Evolutionary conservation across 768 basidiomycete genomes (phyloP).

Genomic region (Lactifluus piperatus): DNA sequence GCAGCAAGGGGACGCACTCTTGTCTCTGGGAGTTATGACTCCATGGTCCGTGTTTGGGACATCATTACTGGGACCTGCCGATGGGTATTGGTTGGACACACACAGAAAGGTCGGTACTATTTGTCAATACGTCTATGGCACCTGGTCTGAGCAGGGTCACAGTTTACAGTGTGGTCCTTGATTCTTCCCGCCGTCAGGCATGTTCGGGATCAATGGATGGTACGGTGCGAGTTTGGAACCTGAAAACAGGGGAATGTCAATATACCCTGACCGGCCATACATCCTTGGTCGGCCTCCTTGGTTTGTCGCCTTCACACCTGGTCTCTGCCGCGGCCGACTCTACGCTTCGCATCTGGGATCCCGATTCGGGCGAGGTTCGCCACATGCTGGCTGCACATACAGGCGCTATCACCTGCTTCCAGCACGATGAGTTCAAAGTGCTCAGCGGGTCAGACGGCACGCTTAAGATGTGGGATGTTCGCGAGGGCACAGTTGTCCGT

Average conservation of each 20-base stretch:
- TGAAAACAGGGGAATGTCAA: constrained; percentile 70
- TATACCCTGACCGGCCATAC: constrained; percentile 86
- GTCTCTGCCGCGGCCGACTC: constrained; percentile 97
- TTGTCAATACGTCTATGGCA: not conserved
- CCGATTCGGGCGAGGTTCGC: constrained; percentile 67
- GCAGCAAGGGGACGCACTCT: constrained; percentile 84
- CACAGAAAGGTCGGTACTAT: constrained; percentile 70
- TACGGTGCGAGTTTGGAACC: constrained; percentile 91
- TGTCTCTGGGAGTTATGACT: constrained; percentile 95
- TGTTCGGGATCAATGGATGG: constrained; percentile 99
- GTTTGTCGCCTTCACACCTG: constrained; percentile 79
- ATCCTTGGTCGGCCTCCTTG: constrained; percentile 89
- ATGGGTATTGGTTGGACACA: constrained; percentile 78
- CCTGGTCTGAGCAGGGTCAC: constrained; percentile 16
- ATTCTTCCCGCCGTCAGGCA: constrained; percentile 76
- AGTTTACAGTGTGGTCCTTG: constrained; percentile 96
- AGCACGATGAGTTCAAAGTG: constrained; percentile 97
- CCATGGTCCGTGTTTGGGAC: constrained; percentile 93
- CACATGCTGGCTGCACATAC: constrained; percentile 85
- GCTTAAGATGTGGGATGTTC: constrained; percentile 96
- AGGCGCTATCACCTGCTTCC: constrained; percentile 99
- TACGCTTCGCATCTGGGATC: constrained; percentile 91
- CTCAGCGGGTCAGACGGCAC: constrained; percentile 93
- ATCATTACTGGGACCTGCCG: constrained; percentile 74
- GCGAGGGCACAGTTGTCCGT: constrained; percentile 75